Percentiles rank a stretch among this genome's conserved stretches.
These are phyloP conservation scores for Polytrichum commune DNA, from an alignment of 225 moss, liverwort and hornwort genomes.

Conservation along the genomic window DNA sequence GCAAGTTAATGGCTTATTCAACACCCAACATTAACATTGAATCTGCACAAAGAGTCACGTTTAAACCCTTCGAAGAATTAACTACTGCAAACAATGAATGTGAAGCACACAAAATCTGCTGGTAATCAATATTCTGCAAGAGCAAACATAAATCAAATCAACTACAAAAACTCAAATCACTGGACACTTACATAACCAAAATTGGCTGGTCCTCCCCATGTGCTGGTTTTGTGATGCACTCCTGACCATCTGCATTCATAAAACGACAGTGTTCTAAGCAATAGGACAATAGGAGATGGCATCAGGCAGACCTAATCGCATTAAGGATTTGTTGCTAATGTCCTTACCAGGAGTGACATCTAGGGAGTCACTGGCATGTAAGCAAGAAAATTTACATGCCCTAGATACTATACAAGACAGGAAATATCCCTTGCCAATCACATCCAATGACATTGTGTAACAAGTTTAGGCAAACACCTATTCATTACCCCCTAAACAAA, in stretches of 20 bases:
- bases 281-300: too few species aligned
- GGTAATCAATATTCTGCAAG: neutral
- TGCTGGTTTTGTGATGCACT: slow-evolving; percentile 64
- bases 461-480: slow-evolving; percentile 2
- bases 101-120: too few species aligned
- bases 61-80: neutral
- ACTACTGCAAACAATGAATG: too few species aligned
- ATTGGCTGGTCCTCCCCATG: slow-evolving; percentile 55
- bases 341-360: too few species aligned
- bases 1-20: neutral
- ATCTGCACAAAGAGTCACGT: neutral
- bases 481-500: neutral
- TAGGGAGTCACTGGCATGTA: too few species aligned
- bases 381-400: neutral
- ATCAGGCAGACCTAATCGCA: too few species aligned
- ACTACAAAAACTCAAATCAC: neutral
- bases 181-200: slow-evolving; percentile 55
- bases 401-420: neutral
- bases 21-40: neutral
- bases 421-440: neutral
- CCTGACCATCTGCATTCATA: slow-evolving; percentile 52
- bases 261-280: too few species aligned
- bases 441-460: neutral
- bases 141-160: neutral
- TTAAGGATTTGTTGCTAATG: too few species aligned